A percentile compares a stretch with the other conserved stretches of the same genome.
Conservation (phyloP, 495 filamentous ascomycete genomes). For the Ramalina peruviana region DNA sequence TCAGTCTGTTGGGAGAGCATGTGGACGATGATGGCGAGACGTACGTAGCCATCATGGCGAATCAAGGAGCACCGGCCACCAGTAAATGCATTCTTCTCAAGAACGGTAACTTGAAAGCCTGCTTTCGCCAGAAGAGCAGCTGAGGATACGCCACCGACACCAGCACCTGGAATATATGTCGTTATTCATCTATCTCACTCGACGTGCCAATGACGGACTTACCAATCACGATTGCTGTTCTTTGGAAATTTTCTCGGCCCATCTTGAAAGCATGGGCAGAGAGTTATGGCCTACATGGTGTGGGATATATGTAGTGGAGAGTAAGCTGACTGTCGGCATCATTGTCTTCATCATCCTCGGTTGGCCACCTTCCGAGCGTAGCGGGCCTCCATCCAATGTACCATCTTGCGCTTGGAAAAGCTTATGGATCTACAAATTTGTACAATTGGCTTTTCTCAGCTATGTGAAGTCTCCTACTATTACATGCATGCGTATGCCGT, state of each 20-base stretch:
- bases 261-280: neutral
- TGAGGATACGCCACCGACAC: conserved; percentile 51
- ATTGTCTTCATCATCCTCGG: no score
- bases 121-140: conserved; percentile 54
- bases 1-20: neutral
- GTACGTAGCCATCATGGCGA: conserved; percentile 35
- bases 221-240: conserved; percentile 36
- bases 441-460: no score
- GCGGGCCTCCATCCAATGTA: no score
- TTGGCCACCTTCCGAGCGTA: no score
- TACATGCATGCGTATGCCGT: neutral
- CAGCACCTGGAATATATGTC: conserved; percentile 35
- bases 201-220: conserved; percentile 2
- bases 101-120: conserved; percentile 48
- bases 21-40: conserved; percentile 1
- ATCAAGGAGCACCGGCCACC: conserved; percentile 52
- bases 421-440: no score
- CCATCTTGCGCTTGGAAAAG: no score
- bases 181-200: neutral
- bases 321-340: no score
- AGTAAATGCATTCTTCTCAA: conserved; percentile 55
- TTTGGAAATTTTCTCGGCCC: conserved; percentile 14
- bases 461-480: no score
- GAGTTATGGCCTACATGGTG: neutral
- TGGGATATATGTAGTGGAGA: no score